Conservation (phyloP, 768 basidiomycete species). For the Grammothele lineata region DNA sequence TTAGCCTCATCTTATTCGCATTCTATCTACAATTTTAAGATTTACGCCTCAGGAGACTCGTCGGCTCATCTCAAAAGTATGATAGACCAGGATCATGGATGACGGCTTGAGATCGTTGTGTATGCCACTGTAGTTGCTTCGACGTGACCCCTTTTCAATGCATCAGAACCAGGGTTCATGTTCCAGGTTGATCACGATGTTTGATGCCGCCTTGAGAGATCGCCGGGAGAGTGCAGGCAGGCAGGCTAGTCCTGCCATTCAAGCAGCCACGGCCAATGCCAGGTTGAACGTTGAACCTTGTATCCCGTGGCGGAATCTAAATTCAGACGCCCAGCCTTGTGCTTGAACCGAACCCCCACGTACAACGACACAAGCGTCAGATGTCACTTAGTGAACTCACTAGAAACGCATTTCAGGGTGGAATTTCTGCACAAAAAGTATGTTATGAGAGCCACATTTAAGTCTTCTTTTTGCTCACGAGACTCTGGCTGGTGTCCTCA, state of each 20-base stretch:
- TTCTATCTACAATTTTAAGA: slow-evolving; percentile 85
- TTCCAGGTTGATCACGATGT: too few relatives aligned
- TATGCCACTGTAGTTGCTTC: too few relatives aligned
- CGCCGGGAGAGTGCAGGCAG: too few relatives aligned
- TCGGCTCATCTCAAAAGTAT: slow-evolving; percentile 84
- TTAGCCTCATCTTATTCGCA: slow-evolving; percentile 85
- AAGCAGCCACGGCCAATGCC: too few relatives aligned
- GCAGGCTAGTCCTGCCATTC: too few relatives aligned
- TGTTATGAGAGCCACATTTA: slow-evolving; percentile 15
- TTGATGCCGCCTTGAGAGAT: too few relatives aligned
- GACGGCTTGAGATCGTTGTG: too few relatives aligned
- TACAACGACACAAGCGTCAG: not conserved
- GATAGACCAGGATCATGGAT: too few relatives aligned
- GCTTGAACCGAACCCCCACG: not conserved
- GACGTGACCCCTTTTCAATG: too few relatives aligned
- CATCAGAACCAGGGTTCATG: too few relatives aligned
- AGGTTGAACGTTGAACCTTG: too few relatives aligned
- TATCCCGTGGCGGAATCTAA: too few relatives aligned
- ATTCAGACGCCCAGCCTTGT: slow-evolving; percentile 9
- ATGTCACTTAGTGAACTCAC: slow-evolving; percentile 73
- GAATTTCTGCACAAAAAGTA: slow-evolving; percentile 62
- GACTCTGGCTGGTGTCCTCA: slow-evolving; percentile 23
- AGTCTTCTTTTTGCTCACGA: not conserved
- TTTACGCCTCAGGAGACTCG: slow-evolving; percentile 96
- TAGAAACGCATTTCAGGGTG: slow-evolving; percentile 69